Conservation (phyloP, 192 early-diverging fungal genomes). For the Linnemannia elongata region DNA sequence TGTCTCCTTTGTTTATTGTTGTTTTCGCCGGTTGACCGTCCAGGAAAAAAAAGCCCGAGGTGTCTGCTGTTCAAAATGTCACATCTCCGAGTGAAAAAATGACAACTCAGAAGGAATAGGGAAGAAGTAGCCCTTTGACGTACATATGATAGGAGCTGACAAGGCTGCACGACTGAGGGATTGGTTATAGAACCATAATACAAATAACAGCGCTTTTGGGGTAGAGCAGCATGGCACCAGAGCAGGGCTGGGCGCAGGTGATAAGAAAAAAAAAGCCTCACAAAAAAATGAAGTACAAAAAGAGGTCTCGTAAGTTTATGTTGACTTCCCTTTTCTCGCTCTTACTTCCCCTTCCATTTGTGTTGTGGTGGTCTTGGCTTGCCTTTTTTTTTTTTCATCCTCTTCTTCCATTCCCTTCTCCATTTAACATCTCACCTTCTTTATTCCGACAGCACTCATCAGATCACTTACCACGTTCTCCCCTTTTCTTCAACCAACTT, state of each 20-base stretch:
- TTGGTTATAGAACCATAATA: background rate
- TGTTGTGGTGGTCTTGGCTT: background rate
- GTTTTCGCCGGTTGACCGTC: background rate
- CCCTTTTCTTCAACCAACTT: too few relatives aligned
- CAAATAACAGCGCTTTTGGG: background rate
- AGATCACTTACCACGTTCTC: too few relatives aligned
- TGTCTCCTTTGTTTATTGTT: background rate
- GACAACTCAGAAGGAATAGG: background rate
- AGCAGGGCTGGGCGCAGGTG: background rate
- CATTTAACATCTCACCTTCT: too few relatives aligned
- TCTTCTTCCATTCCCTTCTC: too few relatives aligned
- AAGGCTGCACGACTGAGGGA: background rate
- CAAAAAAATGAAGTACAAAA: background rate
- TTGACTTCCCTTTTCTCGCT: background rate
- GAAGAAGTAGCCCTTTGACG: background rate
- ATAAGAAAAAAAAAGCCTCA: background rate
- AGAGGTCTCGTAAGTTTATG: background rate
- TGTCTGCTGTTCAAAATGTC: background rate
- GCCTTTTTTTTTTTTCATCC: background rate
- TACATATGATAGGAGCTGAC: background rate
- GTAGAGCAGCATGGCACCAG: background rate
- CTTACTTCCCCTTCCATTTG: background rate
- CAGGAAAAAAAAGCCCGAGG: background rate
- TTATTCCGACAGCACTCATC: too few relatives aligned
- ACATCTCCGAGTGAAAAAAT: slow-evolving; percentile 7